Percentiles rank a stretch among this genome's conserved stretches.
These are phyloP conservation scores for Sarocladium oryzae DNA, from an alignment of 2,329 filamentous ascomycete genomes.

Conservation along the genomic window DNA sequence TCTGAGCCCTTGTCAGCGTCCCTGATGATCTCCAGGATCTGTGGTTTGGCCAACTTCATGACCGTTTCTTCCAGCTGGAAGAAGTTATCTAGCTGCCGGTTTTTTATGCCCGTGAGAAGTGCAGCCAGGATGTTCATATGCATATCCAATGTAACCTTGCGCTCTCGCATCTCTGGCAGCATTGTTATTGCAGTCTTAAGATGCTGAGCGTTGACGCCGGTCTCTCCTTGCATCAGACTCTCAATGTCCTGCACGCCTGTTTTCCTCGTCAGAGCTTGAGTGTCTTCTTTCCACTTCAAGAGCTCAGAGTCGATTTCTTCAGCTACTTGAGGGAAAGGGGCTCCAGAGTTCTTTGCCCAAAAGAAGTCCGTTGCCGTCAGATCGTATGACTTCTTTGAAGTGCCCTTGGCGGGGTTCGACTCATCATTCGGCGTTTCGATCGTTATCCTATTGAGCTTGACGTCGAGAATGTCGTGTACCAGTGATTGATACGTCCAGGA, in stretches of 20 bases:
- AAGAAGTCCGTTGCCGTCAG: slow-evolving; percentile 89
- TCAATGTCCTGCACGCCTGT: slow-evolving; percentile 90
- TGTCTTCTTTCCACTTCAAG: slow-evolving; percentile 92
- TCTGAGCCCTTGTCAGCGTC: slow-evolving; percentile 76
- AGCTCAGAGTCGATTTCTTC: slow-evolving; percentile 94
- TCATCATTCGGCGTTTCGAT: slow-evolving; percentile 81
- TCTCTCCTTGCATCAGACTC: slow-evolving; percentile 77
- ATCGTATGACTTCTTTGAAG: slow-evolving; percentile 85
- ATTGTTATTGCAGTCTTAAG: slow-evolving; percentile 93
- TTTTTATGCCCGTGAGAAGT: slow-evolving; percentile 72
- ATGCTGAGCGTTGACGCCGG: slow-evolving; percentile 82
- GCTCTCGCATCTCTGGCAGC: slow-evolving; percentile 83
- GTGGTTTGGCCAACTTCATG: slow-evolving; percentile 81
- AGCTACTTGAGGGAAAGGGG: slow-evolving; percentile 91
- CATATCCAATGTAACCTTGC: slow-evolving; percentile 92
- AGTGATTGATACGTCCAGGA: slow-evolving; percentile 78
- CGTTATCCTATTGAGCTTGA: slow-evolving; percentile 82
- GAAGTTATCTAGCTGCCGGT: slow-evolving; percentile 90
- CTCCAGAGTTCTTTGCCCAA: slow-evolving; percentile 85
- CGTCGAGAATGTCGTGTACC: slow-evolving; percentile 57
- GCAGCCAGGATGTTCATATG: slow-evolving; percentile 97
- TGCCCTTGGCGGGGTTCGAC: slow-evolving; percentile 63
- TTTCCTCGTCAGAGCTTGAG: slow-evolving; percentile 88
- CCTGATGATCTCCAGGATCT: slow-evolving; percentile 81
- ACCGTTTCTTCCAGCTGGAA: slow-evolving; percentile 94